Evolutionary conservation across 495 filamentous ascomycete genomes (phyloP), one percentile per base, ranked within the genome.

Genomic region (Tuber borchii): DNA sequence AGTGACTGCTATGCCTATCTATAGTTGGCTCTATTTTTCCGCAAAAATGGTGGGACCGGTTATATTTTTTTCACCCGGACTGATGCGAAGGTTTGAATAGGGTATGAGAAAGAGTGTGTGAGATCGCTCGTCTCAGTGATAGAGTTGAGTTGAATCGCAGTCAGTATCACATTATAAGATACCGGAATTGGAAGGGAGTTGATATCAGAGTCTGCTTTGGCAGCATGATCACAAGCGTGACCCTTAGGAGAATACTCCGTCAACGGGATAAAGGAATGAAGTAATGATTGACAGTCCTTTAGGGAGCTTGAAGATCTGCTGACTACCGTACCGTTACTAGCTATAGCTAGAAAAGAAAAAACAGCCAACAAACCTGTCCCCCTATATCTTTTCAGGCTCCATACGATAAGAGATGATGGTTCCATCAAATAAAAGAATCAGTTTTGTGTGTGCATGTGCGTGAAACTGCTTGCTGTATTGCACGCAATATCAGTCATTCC

Each of bases 1-100:
- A 45, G 43, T 73, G 71, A 65, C 31, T 46, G 56, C 75, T 76
- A 42, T 73, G 73, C 74, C 75, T 79, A 42, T 77, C 61, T 74
- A 48, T 73, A 75, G 74, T 79, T 71, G 75, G 71, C 73, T 68
- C 77, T 70, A 71, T 77, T 71, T 68, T 76, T 76, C 48, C 42
- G 34, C 37, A 40, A 73, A 68, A 69, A 65, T 34, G 26, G 56
- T 65, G 56, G 26, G 37, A 71, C 51, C 48, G 71, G 76, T 45
- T 77, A 77, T 65, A 65, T 71, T 70, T 69, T 69, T 72, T 79
- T 78, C 74, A 79, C 43, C 77, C 77, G 75, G 71, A 61, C 68
- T 48, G 71, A 68, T 65, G 5, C 26, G 56, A 34, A 31, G 26
- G 56, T 34, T 65, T 16, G 26, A 34, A 26, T 5, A 26, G 16